Conservation (phyloP, 75 land plant genomes). For the Selaginella moellendorffii region DNA sequence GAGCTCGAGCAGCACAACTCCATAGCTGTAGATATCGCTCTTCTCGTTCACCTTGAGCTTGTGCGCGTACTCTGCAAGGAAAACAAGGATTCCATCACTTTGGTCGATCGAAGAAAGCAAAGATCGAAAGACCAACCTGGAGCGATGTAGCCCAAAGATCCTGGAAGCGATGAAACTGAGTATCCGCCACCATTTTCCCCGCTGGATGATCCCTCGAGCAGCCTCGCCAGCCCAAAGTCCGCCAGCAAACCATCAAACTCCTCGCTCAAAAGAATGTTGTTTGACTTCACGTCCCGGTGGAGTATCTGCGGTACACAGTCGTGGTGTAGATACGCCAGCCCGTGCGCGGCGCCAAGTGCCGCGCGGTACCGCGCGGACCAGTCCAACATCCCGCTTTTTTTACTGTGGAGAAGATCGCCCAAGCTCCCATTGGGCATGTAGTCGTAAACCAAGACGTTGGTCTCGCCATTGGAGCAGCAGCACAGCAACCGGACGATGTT, state of each 20-base stretch:
- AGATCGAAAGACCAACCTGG: conserved; percentile 31
- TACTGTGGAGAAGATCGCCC: conserved; percentile 44
- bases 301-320: conserved; percentile 41
- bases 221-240: conserved; percentile 60
- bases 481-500: conserved; percentile 73
- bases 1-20: conserved; percentile 61
- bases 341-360: conserved; percentile 45
- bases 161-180: conserved; percentile 30
- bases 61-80: conserved; percentile 15
- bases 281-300: conserved; percentile 64
- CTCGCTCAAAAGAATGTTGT: conserved; percentile 46
- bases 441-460: conserved; percentile 56
- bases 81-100: not conserved
- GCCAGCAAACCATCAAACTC: conserved; percentile 37
- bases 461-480: conserved; percentile 47
- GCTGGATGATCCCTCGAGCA: not conserved
- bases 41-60: conserved; percentile 33
- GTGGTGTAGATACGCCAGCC: conserved; percentile 49
- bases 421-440: conserved; percentile 66
- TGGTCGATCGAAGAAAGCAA: not conserved
- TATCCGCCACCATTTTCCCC: conserved; percentile 1
- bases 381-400: conserved; percentile 7
- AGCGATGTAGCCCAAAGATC: conserved; percentile 58
- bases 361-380: conserved; percentile 31
- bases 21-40: conserved; percentile 74